Evolutionary conservation across 306 rosid species (phyloP).

Genomic region (Lathyrus sativus): DNA sequence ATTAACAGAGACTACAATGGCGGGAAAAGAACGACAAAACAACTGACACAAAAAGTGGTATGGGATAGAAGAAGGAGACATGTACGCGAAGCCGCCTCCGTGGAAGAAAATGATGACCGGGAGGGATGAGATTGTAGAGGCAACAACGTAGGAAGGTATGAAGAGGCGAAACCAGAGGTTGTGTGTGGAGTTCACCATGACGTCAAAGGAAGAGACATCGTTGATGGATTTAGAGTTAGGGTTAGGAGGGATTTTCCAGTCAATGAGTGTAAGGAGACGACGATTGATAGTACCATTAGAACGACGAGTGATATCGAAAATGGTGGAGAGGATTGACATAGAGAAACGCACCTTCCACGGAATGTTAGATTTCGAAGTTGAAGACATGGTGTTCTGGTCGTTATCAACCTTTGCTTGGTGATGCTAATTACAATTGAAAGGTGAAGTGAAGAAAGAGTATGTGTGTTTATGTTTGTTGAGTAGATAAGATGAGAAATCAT

Average conservation of each 20-base stretch:
- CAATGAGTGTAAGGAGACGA: slow-evolving; percentile 49
- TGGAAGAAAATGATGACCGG: slow-evolving; percentile 38
- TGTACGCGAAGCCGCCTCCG: slow-evolving; percentile 58
- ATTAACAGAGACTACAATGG: slow-evolving; percentile 63
- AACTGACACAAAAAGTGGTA: slow-evolving; percentile 52
- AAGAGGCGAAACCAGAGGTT: slow-evolving; percentile 66
- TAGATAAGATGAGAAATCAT: background rate
- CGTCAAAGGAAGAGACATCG: slow-evolving; percentile 58
- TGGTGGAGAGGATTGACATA: background rate
- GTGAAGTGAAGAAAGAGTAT: background rate
- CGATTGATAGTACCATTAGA: slow-evolving; percentile 61
- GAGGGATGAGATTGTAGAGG: background rate
- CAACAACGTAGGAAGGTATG: slow-evolving; percentile 33
- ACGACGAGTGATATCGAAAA: slow-evolving; percentile 42
- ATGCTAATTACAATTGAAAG: background rate
- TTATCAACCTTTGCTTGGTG: background rate
- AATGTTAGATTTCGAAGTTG: slow-evolving; percentile 18
- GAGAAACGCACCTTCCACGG: slow-evolving; percentile 57
- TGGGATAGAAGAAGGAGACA: slow-evolving; percentile 37
- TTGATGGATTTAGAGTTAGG: slow-evolving; percentile 32
- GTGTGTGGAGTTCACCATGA: slow-evolving; percentile 51
- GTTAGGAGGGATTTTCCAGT: slow-evolving; percentile 5
- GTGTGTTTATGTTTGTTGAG: background rate
- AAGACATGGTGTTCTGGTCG: background rate
- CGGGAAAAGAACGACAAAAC: slow-evolving; percentile 45